Evolutionary conservation across 805 yeast species (phyloP), one percentile per base, ranked within the genome.

Genomic region (Cyberlindnera galapagoensis): DNA sequence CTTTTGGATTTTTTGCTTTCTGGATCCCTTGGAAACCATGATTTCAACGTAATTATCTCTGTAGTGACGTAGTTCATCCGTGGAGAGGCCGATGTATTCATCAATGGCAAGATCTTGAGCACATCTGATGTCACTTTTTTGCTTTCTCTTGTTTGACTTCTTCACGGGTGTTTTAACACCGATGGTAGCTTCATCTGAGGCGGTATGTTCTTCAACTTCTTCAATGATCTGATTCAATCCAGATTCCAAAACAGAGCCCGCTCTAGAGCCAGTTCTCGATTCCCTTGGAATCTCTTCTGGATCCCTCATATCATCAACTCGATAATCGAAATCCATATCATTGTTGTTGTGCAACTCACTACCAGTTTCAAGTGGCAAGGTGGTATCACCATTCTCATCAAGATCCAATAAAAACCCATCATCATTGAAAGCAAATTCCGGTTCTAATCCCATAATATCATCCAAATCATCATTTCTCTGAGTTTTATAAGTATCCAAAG

Each of bases 401-500:
- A 50, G 18, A 14, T 40, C 47, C 7, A 49, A 25, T 20, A 51
- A 31, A 32, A 47, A 30, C 4, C 56, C 56, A 26, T 49, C 43
- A n/a, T 44, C 54, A 31, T 46, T 46, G 26, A 50, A 50, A 0
- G 49, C 51, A 38, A 51, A 50, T 21, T 45, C 43, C 3, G 49
- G 50, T 15, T 40, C 46, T n/a, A n/a, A n/a, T n/a, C n/a, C n/a
- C n/a, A n/a, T n/a, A 5, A 26, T 15, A 9, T 23, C 39, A 3
- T 47, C 48, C 18, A 38, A 39, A 3, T 43, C 51, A 25, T 39
- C 42, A 18, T 18, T 25, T 8, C 20, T 15, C 5, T 13, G 18
- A 16, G 27, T 35, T 2, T 28, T 25, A 1, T 36, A 38, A 14
- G 40, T 24, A 3, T 24, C 11, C 6, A 4, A 20, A 2, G 26